A percentile compares a stretch with the other conserved stretches of the same genome.
phyloP scores from a whole-genome alignment of 2,329 filamentous ascomycete genomes.

The Rutstroemia sp. region DNA sequence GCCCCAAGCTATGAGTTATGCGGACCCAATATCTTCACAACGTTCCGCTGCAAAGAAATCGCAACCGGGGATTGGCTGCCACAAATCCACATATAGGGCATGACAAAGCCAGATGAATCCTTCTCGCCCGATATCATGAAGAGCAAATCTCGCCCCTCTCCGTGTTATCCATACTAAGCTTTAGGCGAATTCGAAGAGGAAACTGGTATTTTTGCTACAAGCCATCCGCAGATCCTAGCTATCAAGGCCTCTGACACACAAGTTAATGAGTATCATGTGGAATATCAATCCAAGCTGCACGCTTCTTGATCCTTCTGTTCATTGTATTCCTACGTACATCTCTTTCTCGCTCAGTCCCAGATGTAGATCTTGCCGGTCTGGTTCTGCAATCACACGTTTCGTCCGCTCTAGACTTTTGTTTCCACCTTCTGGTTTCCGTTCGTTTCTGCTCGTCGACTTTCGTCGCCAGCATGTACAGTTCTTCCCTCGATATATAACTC shows the following conservation, averaged over 20 bases:
- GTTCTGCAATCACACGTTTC: conserved; percentile 1
- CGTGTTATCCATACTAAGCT: conserved; percentile 6
- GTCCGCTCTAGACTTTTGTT: neutral
- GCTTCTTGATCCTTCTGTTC: conserved; percentile 5
- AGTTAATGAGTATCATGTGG: conserved; percentile 1
- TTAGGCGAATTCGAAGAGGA: conserved; percentile 2
- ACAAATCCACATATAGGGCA: conserved; percentile 4
- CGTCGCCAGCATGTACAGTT: conserved; percentile 9
- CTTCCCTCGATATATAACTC: conserved; percentile 3
- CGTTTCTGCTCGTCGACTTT: neutral
- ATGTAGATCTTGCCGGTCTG: conserved; percentile 5
- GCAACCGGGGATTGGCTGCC: neutral
- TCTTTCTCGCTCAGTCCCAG: neutral
- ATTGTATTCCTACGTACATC: conserved; percentile 6
- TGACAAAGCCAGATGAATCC: conserved; percentile 8
- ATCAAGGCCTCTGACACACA: conserved; percentile 1
- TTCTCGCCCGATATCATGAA: conserved; percentile 2
- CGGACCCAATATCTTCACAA: neutral
- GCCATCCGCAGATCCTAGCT: conserved; percentile 7
- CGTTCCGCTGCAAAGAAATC: neutral
- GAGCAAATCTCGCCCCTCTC: conserved; percentile 4
- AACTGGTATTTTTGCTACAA: neutral
- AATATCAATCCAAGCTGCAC: neutral
- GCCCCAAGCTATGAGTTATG: conserved; percentile 3
- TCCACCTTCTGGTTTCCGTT: neutral